These are phyloP conservation scores for Coleophoma crateriformis DNA, from an alignment of 2,329 filamentous ascomycete species.

Conservation along the genomic window DNA sequence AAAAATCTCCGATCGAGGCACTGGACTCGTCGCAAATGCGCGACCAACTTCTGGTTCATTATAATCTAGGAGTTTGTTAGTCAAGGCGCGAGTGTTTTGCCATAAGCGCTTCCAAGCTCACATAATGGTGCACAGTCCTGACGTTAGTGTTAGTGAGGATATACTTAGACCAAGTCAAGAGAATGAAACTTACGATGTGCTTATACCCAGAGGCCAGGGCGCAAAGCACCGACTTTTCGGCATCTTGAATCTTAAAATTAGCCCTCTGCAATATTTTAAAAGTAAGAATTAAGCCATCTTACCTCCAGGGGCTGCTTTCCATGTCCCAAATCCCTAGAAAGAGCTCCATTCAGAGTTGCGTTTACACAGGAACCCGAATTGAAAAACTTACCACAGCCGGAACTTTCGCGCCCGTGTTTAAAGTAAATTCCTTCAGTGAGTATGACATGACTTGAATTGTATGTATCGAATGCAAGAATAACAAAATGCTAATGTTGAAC, in stretches of 20 bases:
- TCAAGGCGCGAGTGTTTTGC: not conserved
- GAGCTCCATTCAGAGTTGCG: no score
- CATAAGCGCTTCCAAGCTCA: not conserved
- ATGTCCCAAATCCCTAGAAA: not conserved
- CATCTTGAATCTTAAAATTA: not conserved
- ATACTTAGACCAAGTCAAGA: no score
- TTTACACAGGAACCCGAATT: no score
- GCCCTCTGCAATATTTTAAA: no score
- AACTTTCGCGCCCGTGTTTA: not conserved
- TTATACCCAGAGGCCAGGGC: not conserved
- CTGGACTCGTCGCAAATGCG: constrained; percentile 28
- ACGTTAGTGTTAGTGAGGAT: no score
- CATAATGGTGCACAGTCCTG: not conserved
- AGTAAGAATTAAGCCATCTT: not conserved
- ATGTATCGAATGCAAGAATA: no score
- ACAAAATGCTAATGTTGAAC: no score
- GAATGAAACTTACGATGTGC: constrained; percentile 43
- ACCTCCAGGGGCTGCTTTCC: not conserved
- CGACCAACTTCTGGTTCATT: constrained; percentile 45
- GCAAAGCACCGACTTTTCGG: not conserved
- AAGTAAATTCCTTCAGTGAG: not conserved
- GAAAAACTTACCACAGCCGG: not conserved
- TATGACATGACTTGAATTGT: not conserved
- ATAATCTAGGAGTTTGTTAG: constrained; percentile 34
- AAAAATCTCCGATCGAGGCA: constrained; percentile 31